A percentile compares a stretch with the other conserved stretches of the same genome.
These are phyloP conservation scores for Pseudocercospora crystallina DNA, from an alignment of 2,329 filamentous ascomycete species.

Conservation along the genomic window DNA sequence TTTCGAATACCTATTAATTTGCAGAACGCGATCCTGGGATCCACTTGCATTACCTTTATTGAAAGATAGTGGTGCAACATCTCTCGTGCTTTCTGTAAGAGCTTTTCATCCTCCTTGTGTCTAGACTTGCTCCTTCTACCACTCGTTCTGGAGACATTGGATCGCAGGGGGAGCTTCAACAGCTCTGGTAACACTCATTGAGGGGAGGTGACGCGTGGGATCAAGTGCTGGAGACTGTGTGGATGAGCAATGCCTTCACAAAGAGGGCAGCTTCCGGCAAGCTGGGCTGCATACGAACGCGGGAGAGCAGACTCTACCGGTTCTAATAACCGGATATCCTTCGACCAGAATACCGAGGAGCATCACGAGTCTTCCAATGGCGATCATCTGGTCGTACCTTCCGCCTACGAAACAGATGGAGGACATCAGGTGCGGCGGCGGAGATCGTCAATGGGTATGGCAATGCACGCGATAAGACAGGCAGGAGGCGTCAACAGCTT, in stretches of 20 bases:
- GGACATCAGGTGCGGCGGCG: constrained; percentile 36
- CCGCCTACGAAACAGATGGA: constrained; percentile 18
- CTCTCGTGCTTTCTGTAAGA: constrained; percentile 1
- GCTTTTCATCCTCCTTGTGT: constrained; percentile 6
- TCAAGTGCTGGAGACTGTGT: background rate
- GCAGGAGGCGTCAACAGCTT: constrained; percentile 91
- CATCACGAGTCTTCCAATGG: constrained; percentile 21
- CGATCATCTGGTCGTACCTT: constrained; percentile 18
- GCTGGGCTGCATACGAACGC: constrained; percentile 48
- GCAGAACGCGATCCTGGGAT: constrained; percentile 1
- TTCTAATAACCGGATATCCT: constrained; percentile 35
- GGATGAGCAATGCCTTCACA: constrained; percentile 28
- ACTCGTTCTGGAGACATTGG: background rate
- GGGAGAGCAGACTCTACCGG: constrained; percentile 43
- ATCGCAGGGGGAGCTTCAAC: constrained; percentile 19
- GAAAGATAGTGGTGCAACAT: background rate
- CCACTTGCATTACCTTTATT: constrained; percentile 6
- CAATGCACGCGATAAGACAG: constrained; percentile 58
- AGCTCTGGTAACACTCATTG: constrained; percentile 3
- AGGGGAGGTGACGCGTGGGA: background rate
- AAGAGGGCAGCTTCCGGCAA: constrained; percentile 39
- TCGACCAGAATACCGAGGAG: constrained; percentile 29
- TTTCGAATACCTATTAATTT: constrained; percentile 1
- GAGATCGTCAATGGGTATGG: constrained; percentile 51
- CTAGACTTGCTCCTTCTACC: background rate